A percentile compares a stretch with the other conserved stretches of the same genome.
Conservation (phyloP, 441 rosid species). For the Pelargonium australe region DNA sequence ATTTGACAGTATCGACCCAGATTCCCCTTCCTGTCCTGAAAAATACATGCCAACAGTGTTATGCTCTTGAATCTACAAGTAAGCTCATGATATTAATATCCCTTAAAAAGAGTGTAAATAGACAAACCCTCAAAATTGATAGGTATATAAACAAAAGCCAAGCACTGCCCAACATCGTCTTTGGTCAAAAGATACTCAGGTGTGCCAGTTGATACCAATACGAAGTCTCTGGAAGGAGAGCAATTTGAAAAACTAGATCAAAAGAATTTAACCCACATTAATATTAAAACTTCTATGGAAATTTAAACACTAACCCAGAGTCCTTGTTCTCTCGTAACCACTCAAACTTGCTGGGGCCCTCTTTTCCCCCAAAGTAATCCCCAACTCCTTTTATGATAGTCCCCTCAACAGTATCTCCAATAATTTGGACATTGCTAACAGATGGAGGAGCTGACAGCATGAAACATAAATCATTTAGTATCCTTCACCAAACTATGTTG, state of each 20-base stretch:
- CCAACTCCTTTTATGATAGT: slow-evolving; percentile 71
- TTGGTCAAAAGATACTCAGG: slow-evolving; percentile 74
- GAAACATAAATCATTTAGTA: slow-evolving; percentile 24
- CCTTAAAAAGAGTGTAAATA: slow-evolving; percentile 17
- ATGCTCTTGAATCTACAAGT: slow-evolving; percentile 11
- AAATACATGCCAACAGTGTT: slow-evolving; percentile 16
- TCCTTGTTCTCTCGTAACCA: slow-evolving; percentile 80
- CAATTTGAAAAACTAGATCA: slow-evolving; percentile 6
- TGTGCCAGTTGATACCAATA: slow-evolving; percentile 65
- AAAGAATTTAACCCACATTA: slow-evolving; percentile 2
- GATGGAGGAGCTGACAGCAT: slow-evolving; percentile 87
- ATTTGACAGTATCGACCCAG: slow-evolving; percentile 53
- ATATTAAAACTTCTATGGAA: neutral
- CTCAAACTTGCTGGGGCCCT: slow-evolving; percentile 97
- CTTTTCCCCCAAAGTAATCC: slow-evolving; percentile 94
- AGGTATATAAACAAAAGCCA: slow-evolving; percentile 82
- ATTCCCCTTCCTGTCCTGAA: slow-evolving; percentile 93
- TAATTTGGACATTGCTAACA: slow-evolving; percentile 60
- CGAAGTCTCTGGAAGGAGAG: slow-evolving; percentile 52
- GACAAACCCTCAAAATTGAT: slow-evolving; percentile 87
- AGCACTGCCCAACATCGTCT: slow-evolving; percentile 75
- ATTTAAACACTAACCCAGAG: slow-evolving; percentile 55
- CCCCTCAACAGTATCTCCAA: slow-evolving; percentile 90
- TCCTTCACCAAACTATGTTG: neutral
- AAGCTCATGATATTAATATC: slow-evolving; percentile 16